Evolutionary conservation across 352 stramenopile genomes (phyloP), one percentile per base, ranked within the genome.

Genomic region (Globisporangium camurandrum): DNA sequence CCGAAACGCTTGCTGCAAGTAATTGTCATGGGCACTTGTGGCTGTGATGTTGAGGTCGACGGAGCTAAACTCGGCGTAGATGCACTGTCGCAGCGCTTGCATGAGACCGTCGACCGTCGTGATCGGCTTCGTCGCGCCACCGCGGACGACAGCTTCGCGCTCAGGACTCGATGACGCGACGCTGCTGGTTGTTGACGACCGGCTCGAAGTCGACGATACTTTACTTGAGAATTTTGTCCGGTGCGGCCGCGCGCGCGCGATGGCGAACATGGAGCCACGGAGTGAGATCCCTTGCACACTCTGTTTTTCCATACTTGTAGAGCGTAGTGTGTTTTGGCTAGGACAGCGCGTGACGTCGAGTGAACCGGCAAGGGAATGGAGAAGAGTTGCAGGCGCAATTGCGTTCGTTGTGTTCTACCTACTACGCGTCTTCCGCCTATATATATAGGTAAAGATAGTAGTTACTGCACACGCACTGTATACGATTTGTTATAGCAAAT

Each of bases 1-100:
- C 11, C 69, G 69, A 39, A 91, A 91, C 3, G 80, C 80, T 33
- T 86, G 76, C 38, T 75, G 63, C 24, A 59, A 74, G 44, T 66
- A 82, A 46, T 87, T 82, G 17, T 84, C 73, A 44, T 87, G 77
- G 10, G 62, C 47, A 19, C 49, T 80, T 3, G 51, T 66, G 7
- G 61, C 69, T 8, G 60, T 28, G 17, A 80, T 63, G 17, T 34
- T 71, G 3, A 61, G 49, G 41, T 82, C 67, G 1, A 70, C 44
- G 3, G 56, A 61, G n/a, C 49, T 56, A 42, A 84, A 86, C 53
- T 82, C 66, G 2, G 61, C 17, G 39, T 86, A 67, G 27, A 84
- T 63, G 1, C 36, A 50, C 34, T 63, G 70, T 14, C 74, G 71
- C n/a, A 88, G 50, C 55, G 79, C 69, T 49, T 67, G 61, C 20